phyloP scores from a whole-genome alignment of 2,329 filamentous ascomycete genomes.

The Trichoderma atrobrunneum region DNA sequence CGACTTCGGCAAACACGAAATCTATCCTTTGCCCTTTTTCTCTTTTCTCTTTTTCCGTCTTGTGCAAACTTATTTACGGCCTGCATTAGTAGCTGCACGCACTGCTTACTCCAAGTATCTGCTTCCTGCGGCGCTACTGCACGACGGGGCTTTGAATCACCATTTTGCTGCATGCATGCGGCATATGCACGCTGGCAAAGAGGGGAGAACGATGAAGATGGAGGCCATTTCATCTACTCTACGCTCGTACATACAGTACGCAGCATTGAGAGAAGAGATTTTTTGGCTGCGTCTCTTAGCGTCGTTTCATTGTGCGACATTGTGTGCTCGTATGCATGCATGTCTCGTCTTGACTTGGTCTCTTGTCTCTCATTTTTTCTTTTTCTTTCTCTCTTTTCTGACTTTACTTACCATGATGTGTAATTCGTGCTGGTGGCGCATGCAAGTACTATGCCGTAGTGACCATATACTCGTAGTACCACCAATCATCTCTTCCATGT shows the following conservation, averaged over 20 bases:
- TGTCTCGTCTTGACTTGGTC: background rate
- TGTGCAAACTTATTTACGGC: background rate
- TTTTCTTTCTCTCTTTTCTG: background rate
- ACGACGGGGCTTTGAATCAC: slow-evolving; percentile 10
- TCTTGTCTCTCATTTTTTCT: background rate
- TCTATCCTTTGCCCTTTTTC: background rate
- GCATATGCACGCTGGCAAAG: background rate
- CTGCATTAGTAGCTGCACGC: slow-evolving; percentile 11
- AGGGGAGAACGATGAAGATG: background rate
- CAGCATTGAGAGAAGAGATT: background rate
- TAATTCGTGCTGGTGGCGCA: background rate
- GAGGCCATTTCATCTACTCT: background rate
- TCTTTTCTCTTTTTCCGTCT: background rate
- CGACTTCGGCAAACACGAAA: background rate
- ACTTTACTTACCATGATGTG: background rate
- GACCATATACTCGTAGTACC: background rate
- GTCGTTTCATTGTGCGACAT: slow-evolving; percentile 4
- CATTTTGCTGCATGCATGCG: slow-evolving; percentile 3
- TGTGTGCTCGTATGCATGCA: background rate
- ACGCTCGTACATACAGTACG: background rate
- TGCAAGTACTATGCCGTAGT: background rate
- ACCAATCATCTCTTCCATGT: background rate
- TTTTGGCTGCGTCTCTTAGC: background rate
- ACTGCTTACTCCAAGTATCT: slow-evolving; percentile 2
- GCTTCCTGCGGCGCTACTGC: slow-evolving; percentile 9